Conservation (phyloP, 2,329 filamentous ascomycete species). For the Hypoxylon sp. region DNA sequence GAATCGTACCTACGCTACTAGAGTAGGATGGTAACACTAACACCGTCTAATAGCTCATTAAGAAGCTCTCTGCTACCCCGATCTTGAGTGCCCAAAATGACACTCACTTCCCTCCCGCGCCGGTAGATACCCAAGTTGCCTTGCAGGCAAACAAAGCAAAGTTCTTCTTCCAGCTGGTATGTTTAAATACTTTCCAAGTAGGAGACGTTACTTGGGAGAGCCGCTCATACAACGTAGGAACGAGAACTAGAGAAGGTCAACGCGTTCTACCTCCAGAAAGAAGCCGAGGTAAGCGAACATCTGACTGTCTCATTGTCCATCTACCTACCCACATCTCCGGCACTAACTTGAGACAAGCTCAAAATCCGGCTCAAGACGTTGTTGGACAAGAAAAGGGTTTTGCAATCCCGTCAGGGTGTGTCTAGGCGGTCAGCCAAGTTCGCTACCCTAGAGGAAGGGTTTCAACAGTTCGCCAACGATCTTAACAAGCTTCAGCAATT, state of each 20-base stretch:
- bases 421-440: slow-evolving; percentile 93
- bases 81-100: slow-evolving; percentile 80
- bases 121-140: slow-evolving; percentile 81
- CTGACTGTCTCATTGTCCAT: neutral
- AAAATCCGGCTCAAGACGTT: slow-evolving; percentile 92
- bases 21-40: slow-evolving; percentile 45
- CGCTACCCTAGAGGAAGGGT: slow-evolving; percentile 93
- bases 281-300: slow-evolving; percentile 81
- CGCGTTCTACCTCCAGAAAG: slow-evolving; percentile 95
- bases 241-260: slow-evolving; percentile 98
- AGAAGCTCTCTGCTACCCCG: slow-evolving; percentile 93
- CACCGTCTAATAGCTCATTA: slow-evolving; percentile 78
- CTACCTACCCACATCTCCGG: neutral
- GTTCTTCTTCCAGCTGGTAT: slow-evolving; percentile 96
- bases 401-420: slow-evolving; percentile 81
- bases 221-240: slow-evolving; percentile 70
- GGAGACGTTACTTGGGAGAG: neutral
- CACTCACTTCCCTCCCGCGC: slow-evolving; percentile 54
- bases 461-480: slow-evolving; percentile 96
- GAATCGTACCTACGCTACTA: slow-evolving; percentile 17
- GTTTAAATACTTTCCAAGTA: slow-evolving; percentile 42
- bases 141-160: slow-evolving; percentile 97
- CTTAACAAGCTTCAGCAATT: slow-evolving; percentile 98
- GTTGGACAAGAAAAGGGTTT: slow-evolving; percentile 91
- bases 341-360: slow-evolving; percentile 64